Conservation (phyloP, 129 eudicot species). For the Rutidosis leptorrhynchoides region DNA sequence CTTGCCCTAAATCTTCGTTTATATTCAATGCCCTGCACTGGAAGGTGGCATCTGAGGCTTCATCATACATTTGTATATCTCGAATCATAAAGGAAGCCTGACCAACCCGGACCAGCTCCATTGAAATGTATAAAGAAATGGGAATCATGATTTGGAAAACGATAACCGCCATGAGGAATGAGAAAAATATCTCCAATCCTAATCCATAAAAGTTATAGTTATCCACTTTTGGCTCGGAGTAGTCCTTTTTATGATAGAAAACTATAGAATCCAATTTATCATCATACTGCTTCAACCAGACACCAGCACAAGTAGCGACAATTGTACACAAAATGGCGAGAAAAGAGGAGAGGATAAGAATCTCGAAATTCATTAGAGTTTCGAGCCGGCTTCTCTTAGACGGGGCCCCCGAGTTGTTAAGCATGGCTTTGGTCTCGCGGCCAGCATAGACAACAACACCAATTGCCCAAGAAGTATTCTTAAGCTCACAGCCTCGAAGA, state of each 20-base stretch:
- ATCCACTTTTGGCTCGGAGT: constrained; percentile 39
- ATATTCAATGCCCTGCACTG: constrained; percentile 94
- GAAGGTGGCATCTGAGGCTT: constrained; percentile 59
- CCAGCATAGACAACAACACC: constrained; percentile 96
- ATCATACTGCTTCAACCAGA: constrained; percentile 66
- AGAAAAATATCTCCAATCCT: constrained; percentile 75
- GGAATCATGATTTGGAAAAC: constrained; percentile 98
- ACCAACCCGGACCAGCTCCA: constrained; percentile 99
- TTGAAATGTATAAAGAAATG: constrained; percentile 87
- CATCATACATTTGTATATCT: constrained; percentile 67
- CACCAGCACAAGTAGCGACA: constrained; percentile 67
- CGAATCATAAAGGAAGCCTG: constrained; percentile 95
- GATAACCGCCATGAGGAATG: constrained; percentile 84
- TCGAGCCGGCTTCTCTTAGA: constrained; percentile 89
- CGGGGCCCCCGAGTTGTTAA: constrained; percentile 93
- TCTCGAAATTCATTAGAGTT: constrained; percentile 80
- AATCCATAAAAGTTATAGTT: constrained; percentile 78
- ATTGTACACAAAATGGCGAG: constrained; percentile 62
- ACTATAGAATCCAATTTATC: constrained; percentile 63
- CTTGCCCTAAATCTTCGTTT: constrained; percentile 96
- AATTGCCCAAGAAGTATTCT: constrained; percentile 83
- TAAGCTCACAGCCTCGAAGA: constrained; percentile 87
- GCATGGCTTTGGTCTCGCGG: constrained; percentile 93
- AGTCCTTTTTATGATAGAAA: constrained; percentile 65
- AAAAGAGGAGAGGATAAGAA: constrained; percentile 57